Base-by-base conservation (phyloP, 768 basidiomycete species). In the Mycena floridula region DNA sequence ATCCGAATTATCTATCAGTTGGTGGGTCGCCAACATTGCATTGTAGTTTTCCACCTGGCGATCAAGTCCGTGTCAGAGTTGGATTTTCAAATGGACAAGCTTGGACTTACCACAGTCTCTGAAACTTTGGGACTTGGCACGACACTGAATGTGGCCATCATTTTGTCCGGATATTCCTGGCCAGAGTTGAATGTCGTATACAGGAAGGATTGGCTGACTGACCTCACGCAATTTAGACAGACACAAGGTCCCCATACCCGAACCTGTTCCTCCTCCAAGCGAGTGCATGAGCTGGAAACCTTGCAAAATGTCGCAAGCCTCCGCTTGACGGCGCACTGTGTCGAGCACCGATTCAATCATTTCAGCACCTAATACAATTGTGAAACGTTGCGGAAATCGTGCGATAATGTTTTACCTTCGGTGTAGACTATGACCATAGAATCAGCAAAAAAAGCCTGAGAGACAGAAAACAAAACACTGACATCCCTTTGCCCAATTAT, bases 401-500 rank as follows among this genome's bases (percentile, higher is more conserved):
- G 11, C 5, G 15, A 15, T 23, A 12, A 21, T 12, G 12, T 46
- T 52, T 47, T 65, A 79, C 91, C 89, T 68, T 94, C 93, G 2
- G 91, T 95, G 57, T 94, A 95, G 63, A 80, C 87, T 89, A 47
- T 26, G 11, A 42, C n/a, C 8, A 6, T 27, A 20, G 16, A 9
- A n/a, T n/a, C n/a, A 28, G 15, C 32, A 44, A 12, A 12, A 2
- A 4, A 3, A 7, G 25, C 20, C 11, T 25, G n/a, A 1, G n/a
- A n/a, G 26, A 21, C 25, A 5, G 7, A 7, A 8, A 15, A 44
- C 4, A 53, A 45, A 54, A 38, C 32, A 69, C 84, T 66, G 54
- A 89, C 88, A 89, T 74, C 89, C 90, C 67, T 96, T 95, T 13
- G 91, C 92, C 88, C 90, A 96, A 51, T 94, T 95, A 56, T 97